These are phyloP conservation scores for Cryptomeria japonica DNA, from an alignment of 75 land plant genomes.

Conservation along the genomic window DNA sequence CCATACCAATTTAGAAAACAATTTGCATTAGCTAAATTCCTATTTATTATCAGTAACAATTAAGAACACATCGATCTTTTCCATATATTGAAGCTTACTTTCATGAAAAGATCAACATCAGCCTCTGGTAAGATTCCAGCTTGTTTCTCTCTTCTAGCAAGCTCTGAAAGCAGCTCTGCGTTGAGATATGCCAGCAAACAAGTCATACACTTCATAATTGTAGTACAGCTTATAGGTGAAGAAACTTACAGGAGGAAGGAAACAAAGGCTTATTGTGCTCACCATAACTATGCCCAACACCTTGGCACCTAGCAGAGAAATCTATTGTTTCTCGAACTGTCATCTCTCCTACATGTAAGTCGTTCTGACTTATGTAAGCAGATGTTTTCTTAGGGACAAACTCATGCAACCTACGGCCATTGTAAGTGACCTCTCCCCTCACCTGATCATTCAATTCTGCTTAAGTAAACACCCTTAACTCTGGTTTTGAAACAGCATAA, in stretches of 20 bases:
- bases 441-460: constrained; percentile 30
- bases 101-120: constrained; percentile 92
- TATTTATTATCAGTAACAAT: neutral
- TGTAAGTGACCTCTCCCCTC: constrained; percentile 72
- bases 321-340: constrained; percentile 91
- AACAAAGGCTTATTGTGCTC: neutral
- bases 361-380: constrained; percentile 86
- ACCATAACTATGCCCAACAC: constrained; percentile 80
- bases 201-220: neutral
- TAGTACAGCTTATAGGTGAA: neutral
- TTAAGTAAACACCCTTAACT: neutral
- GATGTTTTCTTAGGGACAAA: constrained; percentile 84
- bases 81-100: constrained; percentile 38
- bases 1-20: neutral
- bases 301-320: constrained; percentile 88
- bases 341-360: constrained; percentile 85
- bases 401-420: constrained; percentile 66
- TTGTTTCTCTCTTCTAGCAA: constrained; percentile 81
- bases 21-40: neutral
- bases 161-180: constrained; percentile 74
- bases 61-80: neutral
- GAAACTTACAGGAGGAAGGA: neutral
- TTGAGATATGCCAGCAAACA: constrained; percentile 7
- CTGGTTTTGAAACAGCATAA: neutral
- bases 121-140: constrained; percentile 87